Conservation (phyloP, 2,329 filamentous ascomycete genomes). For the Aspergillus tanneri region DNA sequence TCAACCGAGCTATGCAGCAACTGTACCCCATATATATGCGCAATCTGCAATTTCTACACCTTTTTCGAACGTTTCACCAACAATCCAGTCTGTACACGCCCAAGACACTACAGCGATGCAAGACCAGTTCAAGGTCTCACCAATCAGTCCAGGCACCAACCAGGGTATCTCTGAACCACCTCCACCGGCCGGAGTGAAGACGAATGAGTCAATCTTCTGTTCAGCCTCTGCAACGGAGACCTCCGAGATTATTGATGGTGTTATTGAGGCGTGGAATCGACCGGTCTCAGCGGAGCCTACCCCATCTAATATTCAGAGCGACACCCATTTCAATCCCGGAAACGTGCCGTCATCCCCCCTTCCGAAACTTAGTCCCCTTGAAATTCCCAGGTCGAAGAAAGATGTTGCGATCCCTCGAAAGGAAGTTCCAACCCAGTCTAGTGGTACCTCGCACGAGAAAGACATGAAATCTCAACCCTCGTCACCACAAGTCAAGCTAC, state of each 20-base stretch:
- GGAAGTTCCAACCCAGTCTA: neutral
- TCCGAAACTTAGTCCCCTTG: slow-evolving; percentile 14
- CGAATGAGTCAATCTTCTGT: slow-evolving; percentile 28
- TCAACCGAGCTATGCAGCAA: slow-evolving; percentile 13
- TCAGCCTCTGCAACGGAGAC: slow-evolving; percentile 26
- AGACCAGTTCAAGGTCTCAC: slow-evolving; percentile 15
- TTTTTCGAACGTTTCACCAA: slow-evolving; percentile 10
- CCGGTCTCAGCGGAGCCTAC: slow-evolving; percentile 31
- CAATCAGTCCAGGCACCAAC: slow-evolving; percentile 24
- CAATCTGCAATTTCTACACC: slow-evolving; percentile 10
- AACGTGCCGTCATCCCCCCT: slow-evolving; percentile 11
- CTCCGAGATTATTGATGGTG: slow-evolving; percentile 43
- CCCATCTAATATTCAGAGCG: slow-evolving; percentile 13
- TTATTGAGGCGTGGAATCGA: slow-evolving; percentile 46
- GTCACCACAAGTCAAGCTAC: slow-evolving; percentile 22
- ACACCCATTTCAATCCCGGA: slow-evolving; percentile 9
- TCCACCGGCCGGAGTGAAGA: slow-evolving; percentile 30
- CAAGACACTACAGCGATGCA: slow-evolving; percentile 2
- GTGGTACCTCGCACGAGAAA: slow-evolving; percentile 2
- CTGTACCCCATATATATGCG: slow-evolving; percentile 2
- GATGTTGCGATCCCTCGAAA: slow-evolving; percentile 6
- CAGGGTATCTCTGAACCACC: slow-evolving; percentile 16
- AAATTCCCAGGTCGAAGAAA: slow-evolving; percentile 13
- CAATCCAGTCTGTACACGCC: slow-evolving; percentile 5
- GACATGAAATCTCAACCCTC: slow-evolving; percentile 8